Evolutionary conservation across 345 rosid species (phyloP), one percentile per base, ranked within the genome.

Genomic region (Reutealis trisperma): DNA sequence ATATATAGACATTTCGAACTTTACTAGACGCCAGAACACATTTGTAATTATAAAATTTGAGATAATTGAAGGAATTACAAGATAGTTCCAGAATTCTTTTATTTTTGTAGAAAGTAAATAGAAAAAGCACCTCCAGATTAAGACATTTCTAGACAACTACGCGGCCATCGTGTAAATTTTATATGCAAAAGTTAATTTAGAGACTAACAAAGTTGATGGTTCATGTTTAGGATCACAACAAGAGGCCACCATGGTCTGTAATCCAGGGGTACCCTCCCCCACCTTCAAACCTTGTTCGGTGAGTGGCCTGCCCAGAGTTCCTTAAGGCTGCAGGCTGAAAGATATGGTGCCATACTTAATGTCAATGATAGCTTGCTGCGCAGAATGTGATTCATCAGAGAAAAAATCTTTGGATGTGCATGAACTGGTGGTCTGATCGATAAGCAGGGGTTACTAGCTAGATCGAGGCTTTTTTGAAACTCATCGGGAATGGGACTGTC

Each of bases 171-270:
- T 54, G 59, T 54, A 54, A 54, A 54, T 18, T 54, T 54, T 18
- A 54, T 14, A 21, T 21, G 45, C 30, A 52, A 32, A 21, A 8
- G 44, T 14, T 11, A 8, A 27, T 55, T 5, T 67, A 25, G 30
- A 12, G 59, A 71, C 32, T 70, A 37, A 62, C 69, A 15, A 22
- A 61, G 67, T 62, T 52, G 24, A 63, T 58, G 72, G 51, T 78
- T 76, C 69, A 41, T 76, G 54, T 88, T 63, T 68, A 93, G 98
- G 95, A 68, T 42, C 84, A 90, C 78, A 95, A 95, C 77, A 79
- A 76, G 77, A 88, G 98, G 15, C 85, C 92, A 67, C 96, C 95
- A 8, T 94, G 93, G 99, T 91, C 94, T 58, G 84, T 77, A 44
- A 94, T 88, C 68, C 99, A 91, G 75, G 94, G 94, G 59, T 82